Evolutionary conservation across 139 green algal genomes (phyloP), one percentile per base, ranked within the genome.

Genomic region (Haematococcus sp.): DNA sequence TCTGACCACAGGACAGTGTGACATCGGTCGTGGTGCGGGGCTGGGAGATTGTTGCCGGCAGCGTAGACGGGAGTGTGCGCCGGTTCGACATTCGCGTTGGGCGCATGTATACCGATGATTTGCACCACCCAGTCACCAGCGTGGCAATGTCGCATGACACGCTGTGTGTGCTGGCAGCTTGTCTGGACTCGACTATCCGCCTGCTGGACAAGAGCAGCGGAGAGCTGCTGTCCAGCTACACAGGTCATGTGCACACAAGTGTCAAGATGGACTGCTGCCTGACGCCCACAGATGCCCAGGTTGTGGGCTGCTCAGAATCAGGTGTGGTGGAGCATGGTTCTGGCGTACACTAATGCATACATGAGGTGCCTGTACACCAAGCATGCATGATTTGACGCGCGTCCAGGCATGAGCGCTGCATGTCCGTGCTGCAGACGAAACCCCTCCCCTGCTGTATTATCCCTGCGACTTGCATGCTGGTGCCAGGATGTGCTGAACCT

Each of bases 41-140:
- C 1, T 65, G 49, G 4, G 83, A 91, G 35, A 93, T 98, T 32
- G 5, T 95, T 11, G 91, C 88, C 0, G 84, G 81, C 51, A 92
- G 84, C 56, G 92, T 98, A 17, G 94, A 98, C 75, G 94, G 94
- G 74, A 92, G 82, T 1, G 68, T 98, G 16, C 86, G 91, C 1
- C 81, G 86, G 49, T 97, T 97, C 74, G 94, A 98, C 79, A 76
- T 98, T 11, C 83, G 94, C 46, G 81, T 84, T 30, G 94, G 93
- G 22, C 83, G 85, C 32, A 28, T 88, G 23, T 91, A 88, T 56
- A 87, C 73, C 0, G 94, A 98, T 70, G 75, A 88, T 2, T 43
- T 97, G 28, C 81, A 88, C 75, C 72, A 89, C 31, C 80, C 94
- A 5, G 76, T 98, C 17, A 92, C 88, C 19, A 73, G 70, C 30